Evolutionary conservation across 1,139 yeast genomes (phyloP), one percentile per base, ranked within the genome.

Genomic region (Blastobotrys capitulatus): DNA sequence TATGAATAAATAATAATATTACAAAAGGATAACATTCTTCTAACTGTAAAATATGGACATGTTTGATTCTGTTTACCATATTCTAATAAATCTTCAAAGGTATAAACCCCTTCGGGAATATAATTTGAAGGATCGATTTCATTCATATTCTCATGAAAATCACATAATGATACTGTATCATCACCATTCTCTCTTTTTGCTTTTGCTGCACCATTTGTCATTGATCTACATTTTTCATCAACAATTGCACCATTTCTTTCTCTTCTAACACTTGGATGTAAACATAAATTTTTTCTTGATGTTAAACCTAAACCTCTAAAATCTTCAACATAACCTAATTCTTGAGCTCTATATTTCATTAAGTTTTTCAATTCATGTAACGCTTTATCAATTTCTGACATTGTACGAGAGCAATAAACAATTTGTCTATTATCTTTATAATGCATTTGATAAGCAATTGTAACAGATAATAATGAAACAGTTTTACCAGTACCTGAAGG

Each of bases 401-500:
- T 92, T 35, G 99, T 92, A 77, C 99, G 97, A 6, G 98, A 92
- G 68, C 99, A 92, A 68, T 92, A 92, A 6, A 92, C 87, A 58
- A 92, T 82, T 72, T 92, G 92, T 41, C 98, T 73, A 60, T 88
- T 96, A 62, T 92, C 97, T 6, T 97, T 96, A 65, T 89, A 89
- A 67, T 81, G 86, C 86, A 87, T 82, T 64, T 92, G 99, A 66
- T 92, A 94, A 9, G 98, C 96, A 46, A 92, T 88, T 0, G 97
- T 88, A 40, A 92, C 70, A 0, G 97, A 88, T 40, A 92, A 74
- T 63, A 92, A 75, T 1, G 97, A 89, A 4, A 92, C 86, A 38
- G 99, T 92, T 66, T 92, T 92, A 40, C 99, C 99, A 4, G 99
- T 92, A 1, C 99, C 99, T n/a, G 99, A 92, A 60, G 99, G 99